A percentile compares a stretch with the other conserved stretches of the same genome.
Evolutionary conservation across 2,329 filamentous ascomycete species (phyloP).

Genomic region (Claviceps fusiformis): DNA sequence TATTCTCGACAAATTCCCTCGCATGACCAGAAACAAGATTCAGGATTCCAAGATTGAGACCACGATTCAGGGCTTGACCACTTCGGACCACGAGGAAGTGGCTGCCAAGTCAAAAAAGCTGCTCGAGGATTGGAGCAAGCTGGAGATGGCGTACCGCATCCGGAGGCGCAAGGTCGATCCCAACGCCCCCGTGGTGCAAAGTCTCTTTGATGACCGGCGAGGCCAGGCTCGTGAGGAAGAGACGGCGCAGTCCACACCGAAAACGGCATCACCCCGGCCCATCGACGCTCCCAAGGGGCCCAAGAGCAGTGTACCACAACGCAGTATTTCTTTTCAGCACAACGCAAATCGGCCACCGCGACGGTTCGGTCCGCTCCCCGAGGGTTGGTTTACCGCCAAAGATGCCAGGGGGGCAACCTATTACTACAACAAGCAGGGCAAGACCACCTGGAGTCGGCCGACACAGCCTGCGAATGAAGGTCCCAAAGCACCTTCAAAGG

Average conservation of each 20-base stretch:
- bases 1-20: conserved; percentile 77
- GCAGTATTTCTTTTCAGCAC: conserved; percentile 37
- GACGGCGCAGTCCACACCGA: conserved; percentile 21
- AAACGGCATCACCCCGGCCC: conserved; percentile 29
- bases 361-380: conserved; percentile 45
- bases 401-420: conserved; percentile 62
- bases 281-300: conserved; percentile 44
- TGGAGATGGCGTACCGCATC: conserved; percentile 87
- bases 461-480: conserved; percentile 53
- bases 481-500: conserved; percentile 51
- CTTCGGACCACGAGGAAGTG: conserved; percentile 61
- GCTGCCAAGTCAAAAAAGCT: conserved; percentile 56
- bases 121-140: conserved; percentile 73
- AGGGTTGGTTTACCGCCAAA: conserved; percentile 74
- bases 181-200: conserved; percentile 38
- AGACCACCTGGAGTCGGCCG: conserved; percentile 72
- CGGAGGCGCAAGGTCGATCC: conserved; percentile 77
- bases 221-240: conserved; percentile 29
- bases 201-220: conserved; percentile 51
- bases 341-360: conserved; percentile 38
- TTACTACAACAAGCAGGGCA: conserved; percentile 69
- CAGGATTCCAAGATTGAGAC: conserved; percentile 89
- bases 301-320: conserved; percentile 45
- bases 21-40: conserved; percentile 92
- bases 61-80: conserved; percentile 55